These are phyloP conservation scores for Euryodendron excelsum DNA, from an alignment of 148 eudicot genomes.

Conservation along the genomic window DNA sequence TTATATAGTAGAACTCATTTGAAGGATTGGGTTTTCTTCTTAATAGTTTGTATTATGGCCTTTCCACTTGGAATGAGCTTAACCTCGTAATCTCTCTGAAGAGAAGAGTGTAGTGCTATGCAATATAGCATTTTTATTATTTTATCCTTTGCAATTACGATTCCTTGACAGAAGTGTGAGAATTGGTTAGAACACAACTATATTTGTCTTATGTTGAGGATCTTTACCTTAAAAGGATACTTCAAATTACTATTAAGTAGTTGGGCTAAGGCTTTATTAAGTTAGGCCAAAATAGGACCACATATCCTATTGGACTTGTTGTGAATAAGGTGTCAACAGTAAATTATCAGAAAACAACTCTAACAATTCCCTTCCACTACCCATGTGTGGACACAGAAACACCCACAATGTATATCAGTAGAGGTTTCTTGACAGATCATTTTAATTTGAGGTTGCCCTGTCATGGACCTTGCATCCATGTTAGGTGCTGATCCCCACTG, in stretches of 20 bases:
- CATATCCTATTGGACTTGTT: neutral
- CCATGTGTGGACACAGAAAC: neutral
- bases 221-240: neutral
- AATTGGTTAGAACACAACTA: neutral
- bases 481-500: neutral
- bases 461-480: neutral
- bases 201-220: neutral
- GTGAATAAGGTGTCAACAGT: neutral
- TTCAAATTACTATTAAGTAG: neutral
- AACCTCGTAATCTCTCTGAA: neutral
- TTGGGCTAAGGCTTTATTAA: neutral
- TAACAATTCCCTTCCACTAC: neutral
- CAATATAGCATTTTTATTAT: neutral
- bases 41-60: neutral
- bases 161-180: neutral
- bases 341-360: neutral
- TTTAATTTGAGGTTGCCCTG: neutral
- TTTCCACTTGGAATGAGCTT: neutral
- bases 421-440: neutral
- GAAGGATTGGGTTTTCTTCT: neutral
- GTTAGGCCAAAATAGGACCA: neutral
- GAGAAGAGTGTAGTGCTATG: neutral
- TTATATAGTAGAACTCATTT: neutral
- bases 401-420: neutral
- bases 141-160: neutral